Evolutionary conservation across 306 rosid genomes (phyloP).

Genomic region (Malus domestica): ASM211411v1 NC_041799.1:10469001-10469500

Average conservation of each 20-base stretch:
- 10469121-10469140: not conserved
- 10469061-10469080: not conserved
- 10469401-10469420: not conserved
- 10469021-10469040: not conserved
- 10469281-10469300: too few relatives aligned
- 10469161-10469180: not conserved
- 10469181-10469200: not conserved
- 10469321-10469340: too few relatives aligned
- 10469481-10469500: not conserved
- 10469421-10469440: not conserved
- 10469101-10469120: not conserved
- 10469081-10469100: not conserved
- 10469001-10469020: conserved; percentile 63
- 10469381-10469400: not conserved
- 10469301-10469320: too few relatives aligned
- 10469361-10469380: not conserved
- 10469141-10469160: not conserved
- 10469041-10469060: not conserved
- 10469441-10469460: not conserved
- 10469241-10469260: too few relatives aligned
- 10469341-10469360: not conserved
- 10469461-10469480: not conserved
- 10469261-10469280: too few relatives aligned
- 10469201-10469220: too few relatives aligned
- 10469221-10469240: too few relatives aligned